These are phyloP conservation scores for Mitragyna speciosa DNA, from an alignment of 257 asterid species.

Conservation along the genomic window DNA sequence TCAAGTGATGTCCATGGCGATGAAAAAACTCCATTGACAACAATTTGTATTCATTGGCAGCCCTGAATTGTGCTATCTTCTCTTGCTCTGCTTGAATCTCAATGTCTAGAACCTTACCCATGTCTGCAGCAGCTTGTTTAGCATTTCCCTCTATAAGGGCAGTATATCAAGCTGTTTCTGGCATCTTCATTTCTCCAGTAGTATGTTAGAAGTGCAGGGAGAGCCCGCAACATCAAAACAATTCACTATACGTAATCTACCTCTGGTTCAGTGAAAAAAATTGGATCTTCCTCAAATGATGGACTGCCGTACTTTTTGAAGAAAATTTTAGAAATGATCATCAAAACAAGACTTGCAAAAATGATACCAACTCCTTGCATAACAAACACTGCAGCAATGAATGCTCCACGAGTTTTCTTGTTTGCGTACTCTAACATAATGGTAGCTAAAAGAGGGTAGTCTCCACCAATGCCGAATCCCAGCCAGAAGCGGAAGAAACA, in stretches of 20 bases:
- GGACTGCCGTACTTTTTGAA: conserved; percentile 2
- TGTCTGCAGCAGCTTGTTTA: conserved; percentile 33
- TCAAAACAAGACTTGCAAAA: conserved; percentile 33
- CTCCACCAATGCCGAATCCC: conserved; percentile 36
- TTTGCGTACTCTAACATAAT: conserved; percentile 38
- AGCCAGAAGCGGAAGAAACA: conserved; percentile 39
- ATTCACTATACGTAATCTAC: conserved; percentile 31
- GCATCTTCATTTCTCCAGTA: conserved; percentile 42
- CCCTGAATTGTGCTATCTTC: conserved; percentile 22
- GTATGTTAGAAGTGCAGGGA: conserved; percentile 30
- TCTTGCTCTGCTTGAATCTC: conserved; percentile 32
- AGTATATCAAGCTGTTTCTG: conserved; percentile 36
- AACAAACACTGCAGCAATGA: conserved; percentile 37
- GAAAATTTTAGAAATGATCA: conserved; percentile 26
- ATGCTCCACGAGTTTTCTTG: conserved; percentile 30
- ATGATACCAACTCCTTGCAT: conserved; percentile 39
- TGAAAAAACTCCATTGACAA: conserved; percentile 20
- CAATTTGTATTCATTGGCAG: conserved; percentile 26
- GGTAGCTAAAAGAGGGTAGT: conserved; percentile 38
- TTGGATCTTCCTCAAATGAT: not conserved
- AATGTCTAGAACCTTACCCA: conserved; percentile 23
- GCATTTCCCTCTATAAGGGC: conserved; percentile 35
- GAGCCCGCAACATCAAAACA: conserved; percentile 31
- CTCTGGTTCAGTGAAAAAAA: conserved; percentile 23
- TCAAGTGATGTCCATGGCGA: conserved; percentile 30